Base-by-base conservation (phyloP, 2,329 filamentous ascomycete genomes). In the Aspergillus sojae region DNA sequence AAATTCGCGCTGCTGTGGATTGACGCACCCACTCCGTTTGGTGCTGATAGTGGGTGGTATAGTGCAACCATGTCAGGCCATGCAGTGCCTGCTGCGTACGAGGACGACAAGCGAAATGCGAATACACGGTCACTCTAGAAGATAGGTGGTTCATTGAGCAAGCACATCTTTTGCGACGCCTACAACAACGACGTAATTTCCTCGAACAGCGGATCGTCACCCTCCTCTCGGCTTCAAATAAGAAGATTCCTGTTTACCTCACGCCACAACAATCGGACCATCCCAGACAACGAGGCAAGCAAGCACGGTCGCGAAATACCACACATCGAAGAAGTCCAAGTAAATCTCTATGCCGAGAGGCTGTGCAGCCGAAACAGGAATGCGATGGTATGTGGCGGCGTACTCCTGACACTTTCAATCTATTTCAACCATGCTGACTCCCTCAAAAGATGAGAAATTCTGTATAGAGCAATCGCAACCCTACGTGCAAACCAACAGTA, bases 31-130 rank as follows among this genome's bases (percentile, higher is more conserved):
- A 34, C 9, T 53, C 34, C 14, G n/a, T n/a, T 12, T 16, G 32
- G n/a, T 55, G n/a, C 52, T 55, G 21, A 55, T 55, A 26, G 21
- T 23, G 32, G 32, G 16, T 26, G 52, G 32, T 10, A 39, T 39
- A 55, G 52, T 55, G 52, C 30, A 55, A 55, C n/a, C 52, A 55
- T 39, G 52, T 55, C 52, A 55, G 52, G 21, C 52, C 52, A 26
- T 55, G 52, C 32, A 55, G 52, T 55, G 52, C 52, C 10, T 55
- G 52, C 23, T 55, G 52, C 9, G 52, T 55, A 23, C 26, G 52
- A 55, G 52, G 52, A 26, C 30, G 52, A 36, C 52, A 55, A 26
- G 36, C 52, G 11, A 55, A 55, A 39, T 55, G 52, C 7, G 52
- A 55, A 39, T 55, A 55, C 21, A 55, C 52, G 11, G 52, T 55